Base-by-base conservation (phyloP, 2,329 filamentous ascomycete species). In the Colletotrichum truncatum region DNA sequence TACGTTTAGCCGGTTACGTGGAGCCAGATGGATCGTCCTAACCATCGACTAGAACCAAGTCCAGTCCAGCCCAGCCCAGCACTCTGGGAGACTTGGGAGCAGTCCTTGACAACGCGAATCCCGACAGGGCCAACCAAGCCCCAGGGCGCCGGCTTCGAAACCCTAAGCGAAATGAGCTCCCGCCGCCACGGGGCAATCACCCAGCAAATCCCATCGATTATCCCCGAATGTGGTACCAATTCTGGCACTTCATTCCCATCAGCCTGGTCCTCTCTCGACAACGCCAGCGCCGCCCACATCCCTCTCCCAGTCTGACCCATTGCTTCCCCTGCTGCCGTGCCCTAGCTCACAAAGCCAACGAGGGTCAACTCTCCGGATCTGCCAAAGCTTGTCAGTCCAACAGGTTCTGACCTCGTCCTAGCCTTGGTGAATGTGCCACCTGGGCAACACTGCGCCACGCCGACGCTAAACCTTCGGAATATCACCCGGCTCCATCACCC, bases 121-220 rank as follows among this genome's bases (percentile, higher is more conserved):
- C 61, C 38, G 26, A 56, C 38, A 61, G 46, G 34, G 48, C 46
- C 61, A 41, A 25, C 34, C 48, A 38, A 41, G 39, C 41, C 56
- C 59, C 51, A 52, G 45, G 45, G 52, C 38, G 59, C 46, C 52
- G 53, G 59, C 53, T 57, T 59, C 53, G 64, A 66, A 66, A 59
- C 64, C 60, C 36, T 61, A 68, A 68, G 64, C 67, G 67, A 68
- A 58, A 68, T 68, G 59, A 67, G 49, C 61, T 63, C 11, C 64
- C 54, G 64, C 60, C 53, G 51, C 62, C 66, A 46, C 62, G 59
- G 66, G 52, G 58, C 62, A 67, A 14, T 36, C 21, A 14, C 21
- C 56, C 51, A 54, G 28, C 63, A 25, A 62, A 63, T 63, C 43
- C 49, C 63, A 32, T 56, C 36, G 39, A 46, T 45, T 25, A 63